Evolutionary conservation across 78 protist genomes (phyloP).

Genomic region (Planoprotostelium fungivorum): DNA sequence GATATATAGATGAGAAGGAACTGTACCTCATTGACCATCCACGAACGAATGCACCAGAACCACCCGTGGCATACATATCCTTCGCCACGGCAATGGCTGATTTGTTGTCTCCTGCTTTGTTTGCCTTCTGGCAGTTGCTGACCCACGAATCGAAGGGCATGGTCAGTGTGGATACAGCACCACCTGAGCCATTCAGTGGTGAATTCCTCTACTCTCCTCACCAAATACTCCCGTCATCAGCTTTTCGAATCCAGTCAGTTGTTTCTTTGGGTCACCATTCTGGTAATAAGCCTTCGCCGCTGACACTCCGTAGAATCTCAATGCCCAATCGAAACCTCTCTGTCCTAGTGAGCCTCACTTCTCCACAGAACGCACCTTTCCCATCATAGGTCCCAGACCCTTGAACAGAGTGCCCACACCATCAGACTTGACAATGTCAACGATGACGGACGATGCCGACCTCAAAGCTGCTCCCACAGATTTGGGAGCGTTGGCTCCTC

Average conservation of each 20-base stretch:
- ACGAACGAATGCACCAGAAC: background rate
- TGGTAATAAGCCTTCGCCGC: background rate
- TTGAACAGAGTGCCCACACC: constrained; percentile 2
- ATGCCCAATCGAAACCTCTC: background rate
- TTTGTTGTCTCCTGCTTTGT: background rate
- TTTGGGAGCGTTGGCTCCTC: background rate
- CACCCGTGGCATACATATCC: background rate
- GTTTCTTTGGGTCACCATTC: background rate
- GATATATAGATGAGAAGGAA: background rate
- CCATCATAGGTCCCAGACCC: background rate
- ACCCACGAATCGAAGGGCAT: constrained; percentile 2
- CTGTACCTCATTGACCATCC: background rate
- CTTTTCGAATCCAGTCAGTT: background rate
- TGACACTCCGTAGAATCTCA: background rate
- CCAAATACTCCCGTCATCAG: background rate
- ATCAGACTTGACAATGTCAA: background rate
- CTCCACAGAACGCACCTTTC: background rate
- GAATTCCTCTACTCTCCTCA: background rate
- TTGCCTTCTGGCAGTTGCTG: constrained; percentile 4
- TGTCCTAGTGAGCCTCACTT: background rate
- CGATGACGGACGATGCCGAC: background rate
- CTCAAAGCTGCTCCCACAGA: background rate
- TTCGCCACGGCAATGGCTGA: background rate
- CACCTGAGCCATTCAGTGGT: background rate
- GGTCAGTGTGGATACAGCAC: background rate